phyloP scores from a whole-genome alignment of 176 grass and related monocot species.

The Carex myosuroides region DNA sequence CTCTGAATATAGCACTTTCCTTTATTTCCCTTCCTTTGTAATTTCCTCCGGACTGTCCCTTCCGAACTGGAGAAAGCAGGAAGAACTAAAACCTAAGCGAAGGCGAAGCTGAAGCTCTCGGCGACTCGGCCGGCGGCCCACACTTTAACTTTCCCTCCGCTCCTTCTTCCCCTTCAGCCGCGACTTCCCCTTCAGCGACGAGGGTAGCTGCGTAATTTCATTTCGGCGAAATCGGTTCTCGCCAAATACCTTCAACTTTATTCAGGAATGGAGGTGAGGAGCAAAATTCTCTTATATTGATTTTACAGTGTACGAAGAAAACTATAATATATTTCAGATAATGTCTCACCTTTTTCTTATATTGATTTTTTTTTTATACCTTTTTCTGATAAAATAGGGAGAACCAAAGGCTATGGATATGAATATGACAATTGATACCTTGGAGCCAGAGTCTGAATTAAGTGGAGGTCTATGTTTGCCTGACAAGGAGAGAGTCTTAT shows the following conservation, averaged over 20 bases:
- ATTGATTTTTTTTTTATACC: neutral
- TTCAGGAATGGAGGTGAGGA: neutral
- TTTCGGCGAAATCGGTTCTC: too few relatives aligned
- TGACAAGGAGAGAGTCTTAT: conserved; percentile 51
- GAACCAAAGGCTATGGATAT: conserved; percentile 39
- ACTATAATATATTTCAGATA: neutral
- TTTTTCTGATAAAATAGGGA: neutral
- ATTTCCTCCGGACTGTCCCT: too few relatives aligned
- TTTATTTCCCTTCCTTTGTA: too few relatives aligned
- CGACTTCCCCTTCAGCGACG: too few relatives aligned
- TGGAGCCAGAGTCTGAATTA: conserved; percentile 48
- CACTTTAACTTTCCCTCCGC: too few relatives aligned
- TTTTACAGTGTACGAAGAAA: neutral
- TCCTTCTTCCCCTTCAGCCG: too few relatives aligned
- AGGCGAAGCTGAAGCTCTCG: too few relatives aligned
- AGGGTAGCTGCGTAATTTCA: too few relatives aligned
- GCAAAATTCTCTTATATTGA: neutral
- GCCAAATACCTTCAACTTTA: neutral
- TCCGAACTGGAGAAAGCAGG: too few relatives aligned
- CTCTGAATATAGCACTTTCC: too few relatives aligned
- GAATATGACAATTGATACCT: conserved; percentile 45
- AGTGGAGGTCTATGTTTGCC: conserved; percentile 52
- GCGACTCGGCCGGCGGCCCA: too few relatives aligned
- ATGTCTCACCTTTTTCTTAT: neutral
- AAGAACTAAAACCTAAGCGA: too few relatives aligned